Evolutionary conservation across 495 filamentous ascomycete species (phyloP).

Genomic region (Aspergillus hancockii): DNA sequence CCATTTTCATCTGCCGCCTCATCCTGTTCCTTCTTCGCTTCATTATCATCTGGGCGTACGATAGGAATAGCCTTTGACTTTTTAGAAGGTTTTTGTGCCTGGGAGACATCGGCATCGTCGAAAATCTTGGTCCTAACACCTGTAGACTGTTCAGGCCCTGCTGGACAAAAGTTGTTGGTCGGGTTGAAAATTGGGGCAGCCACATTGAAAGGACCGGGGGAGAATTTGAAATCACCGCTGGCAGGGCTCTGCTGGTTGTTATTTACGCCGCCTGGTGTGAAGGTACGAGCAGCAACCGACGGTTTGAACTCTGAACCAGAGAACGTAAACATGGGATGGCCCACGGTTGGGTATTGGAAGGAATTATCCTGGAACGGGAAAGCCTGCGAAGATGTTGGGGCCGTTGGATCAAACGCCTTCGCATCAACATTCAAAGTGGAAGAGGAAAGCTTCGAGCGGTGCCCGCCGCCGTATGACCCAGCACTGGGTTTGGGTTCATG

Average conservation of each 20-base stretch:
- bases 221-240: conserved; percentile 72
- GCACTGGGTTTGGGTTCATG: conserved; percentile 41
- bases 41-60: conserved; percentile 60
- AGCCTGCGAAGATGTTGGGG: conserved; percentile 60
- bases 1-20: conserved; percentile 44
- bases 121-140: conserved; percentile 62
- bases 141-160: conserved; percentile 25
- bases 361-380: conserved; percentile 54
- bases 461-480: conserved; percentile 42
- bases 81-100: conserved; percentile 63
- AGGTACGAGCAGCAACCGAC: conserved; percentile 59
- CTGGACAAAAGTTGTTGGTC: conserved; percentile 30
- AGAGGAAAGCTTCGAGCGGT: conserved; percentile 64
- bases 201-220: conserved; percentile 72
- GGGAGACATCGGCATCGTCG: conserved; percentile 67
- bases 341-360: conserved; percentile 51
- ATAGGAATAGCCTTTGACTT: conserved; percentile 84
- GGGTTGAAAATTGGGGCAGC: conserved; percentile 82
- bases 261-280: conserved; percentile 59
- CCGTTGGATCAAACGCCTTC: conserved; percentile 79
- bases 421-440: conserved; percentile 86
- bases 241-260: conserved; percentile 19
- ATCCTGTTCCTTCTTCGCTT: conserved; percentile 45
- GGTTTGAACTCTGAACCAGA: conserved; percentile 31
- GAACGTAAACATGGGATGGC: conserved; percentile 33